These are phyloP conservation scores for Saccharomyces jurei DNA, from an alignment of 805 yeast genomes.

Conservation along the genomic window DNA sequence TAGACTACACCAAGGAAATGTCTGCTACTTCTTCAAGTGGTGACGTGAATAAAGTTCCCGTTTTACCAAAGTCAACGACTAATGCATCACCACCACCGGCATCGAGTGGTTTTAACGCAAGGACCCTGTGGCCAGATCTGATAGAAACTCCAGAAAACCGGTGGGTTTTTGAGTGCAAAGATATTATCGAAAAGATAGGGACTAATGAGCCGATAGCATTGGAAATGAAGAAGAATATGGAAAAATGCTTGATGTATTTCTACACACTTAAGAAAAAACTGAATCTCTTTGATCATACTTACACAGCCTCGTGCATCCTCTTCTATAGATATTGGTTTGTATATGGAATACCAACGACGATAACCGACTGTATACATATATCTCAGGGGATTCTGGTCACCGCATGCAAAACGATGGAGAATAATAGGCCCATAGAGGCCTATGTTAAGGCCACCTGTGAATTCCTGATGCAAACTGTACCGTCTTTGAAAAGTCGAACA, in stretches of 20 bases:
- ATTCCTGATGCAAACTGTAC: constrained; percentile 18
- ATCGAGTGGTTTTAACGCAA: constrained; percentile 16
- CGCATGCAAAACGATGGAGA: constrained; percentile 31
- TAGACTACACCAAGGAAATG: neutral
- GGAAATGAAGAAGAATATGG: constrained; percentile 27
- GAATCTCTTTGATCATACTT: constrained; percentile 30
- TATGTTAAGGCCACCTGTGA: constrained; percentile 30
- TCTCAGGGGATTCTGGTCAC: constrained; percentile 31
- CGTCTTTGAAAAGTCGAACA: constrained; percentile 14
- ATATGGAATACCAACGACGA: constrained; percentile 23
- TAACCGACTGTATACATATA: constrained; percentile 26
- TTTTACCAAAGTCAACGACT: neutral
- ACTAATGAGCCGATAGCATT: constrained; percentile 13
- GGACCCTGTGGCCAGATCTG: constrained; percentile 31
- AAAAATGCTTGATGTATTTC: constrained; percentile 29
- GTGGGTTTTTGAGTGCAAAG: constrained; percentile 26
- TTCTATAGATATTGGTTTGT: constrained; percentile 31
- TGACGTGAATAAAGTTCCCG: neutral
- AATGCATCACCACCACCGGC: neutral
- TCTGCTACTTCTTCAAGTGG: neutral
- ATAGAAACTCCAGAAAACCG: constrained; percentile 25
- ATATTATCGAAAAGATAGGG: constrained; percentile 26
- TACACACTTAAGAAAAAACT: constrained; percentile 30
- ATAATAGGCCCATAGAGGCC: constrained; percentile 30
- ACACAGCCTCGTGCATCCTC: constrained; percentile 29